These are phyloP conservation scores for Selaginella tamariscina DNA, from an alignment of 75 land plant species.

Conservation along the genomic window DNA sequence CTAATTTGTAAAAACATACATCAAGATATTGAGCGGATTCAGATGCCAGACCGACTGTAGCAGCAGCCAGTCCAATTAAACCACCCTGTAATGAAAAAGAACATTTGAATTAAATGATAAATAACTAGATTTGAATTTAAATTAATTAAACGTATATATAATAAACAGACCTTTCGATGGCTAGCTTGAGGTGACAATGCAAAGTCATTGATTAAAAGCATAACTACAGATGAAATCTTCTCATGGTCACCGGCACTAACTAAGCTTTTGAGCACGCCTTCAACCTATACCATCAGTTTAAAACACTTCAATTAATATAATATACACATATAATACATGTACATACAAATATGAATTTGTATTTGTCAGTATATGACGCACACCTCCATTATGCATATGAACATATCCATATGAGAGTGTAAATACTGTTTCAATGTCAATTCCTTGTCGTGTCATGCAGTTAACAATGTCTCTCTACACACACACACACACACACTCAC, in stretches of 20 bases:
- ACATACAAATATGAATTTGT: no score
- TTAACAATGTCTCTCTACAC: no score
- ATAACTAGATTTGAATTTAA: background rate
- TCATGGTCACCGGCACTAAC: slow-evolving; percentile 70
- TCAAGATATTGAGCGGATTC: slow-evolving; percentile 95
- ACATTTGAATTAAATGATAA: background rate
- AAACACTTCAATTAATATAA: no score
- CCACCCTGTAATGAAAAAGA: slow-evolving; percentile 56
- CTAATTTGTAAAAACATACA: slow-evolving; percentile 30
- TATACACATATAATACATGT: no score
- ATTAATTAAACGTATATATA: no score
- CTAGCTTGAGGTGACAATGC: slow-evolving; percentile 76
- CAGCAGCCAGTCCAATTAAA: slow-evolving; percentile 92
- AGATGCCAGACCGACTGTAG: slow-evolving; percentile 79
- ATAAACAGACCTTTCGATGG: slow-evolving; percentile 80
- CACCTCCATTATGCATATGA: no score
- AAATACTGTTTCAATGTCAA: no score
- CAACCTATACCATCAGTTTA: slow-evolving; percentile 44
- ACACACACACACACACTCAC: no score
- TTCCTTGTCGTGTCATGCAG: no score
- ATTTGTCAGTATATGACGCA: no score
- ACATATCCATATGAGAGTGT: no score
- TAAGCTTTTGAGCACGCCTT: slow-evolving; percentile 71
- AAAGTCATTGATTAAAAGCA: slow-evolving; percentile 56
- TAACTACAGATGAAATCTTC: slow-evolving; percentile 58